These are phyloP conservation scores for Diaporthe vaccinii DNA, from an alignment of 2,329 filamentous ascomycete species.

Conservation along the genomic window DNA sequence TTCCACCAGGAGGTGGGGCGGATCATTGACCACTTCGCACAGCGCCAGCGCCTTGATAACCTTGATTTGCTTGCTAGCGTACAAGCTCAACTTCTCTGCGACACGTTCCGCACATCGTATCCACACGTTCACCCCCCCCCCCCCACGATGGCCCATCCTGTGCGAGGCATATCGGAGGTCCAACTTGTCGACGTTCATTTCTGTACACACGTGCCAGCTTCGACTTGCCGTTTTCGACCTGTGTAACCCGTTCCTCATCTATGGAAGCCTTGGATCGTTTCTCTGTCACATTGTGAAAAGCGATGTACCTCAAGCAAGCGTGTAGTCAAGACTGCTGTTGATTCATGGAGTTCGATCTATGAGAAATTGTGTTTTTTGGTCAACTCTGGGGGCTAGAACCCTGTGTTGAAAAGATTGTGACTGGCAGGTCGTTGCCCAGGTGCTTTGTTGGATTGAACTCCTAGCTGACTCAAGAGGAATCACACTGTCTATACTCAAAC, in stretches of 20 bases:
- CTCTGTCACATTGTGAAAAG: no score
- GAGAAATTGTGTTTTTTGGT: not conserved
- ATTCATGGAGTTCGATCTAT: not conserved
- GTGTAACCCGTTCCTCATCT: not conserved
- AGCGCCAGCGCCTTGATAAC: not conserved
- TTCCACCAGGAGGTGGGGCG: not conserved
- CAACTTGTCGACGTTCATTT: constrained; percentile 3
- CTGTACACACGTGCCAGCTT: not conserved
- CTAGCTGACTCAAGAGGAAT: not conserved
- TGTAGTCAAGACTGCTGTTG: not conserved
- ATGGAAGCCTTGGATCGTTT: no score
- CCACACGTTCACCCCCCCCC: not conserved
- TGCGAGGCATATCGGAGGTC: not conserved
- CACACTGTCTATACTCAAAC: not conserved
- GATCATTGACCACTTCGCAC: not conserved
- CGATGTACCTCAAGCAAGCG: no score
- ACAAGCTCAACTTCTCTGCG: not conserved
- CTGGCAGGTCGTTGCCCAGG: not conserved
- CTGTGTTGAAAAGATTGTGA: not conserved
- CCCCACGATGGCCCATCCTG: not conserved
- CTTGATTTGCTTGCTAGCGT: no score
- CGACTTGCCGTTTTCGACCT: not conserved
- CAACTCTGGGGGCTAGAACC: not conserved
- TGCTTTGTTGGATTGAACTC: not conserved
- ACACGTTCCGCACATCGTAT: not conserved